phyloP scores from a whole-genome alignment of 23 red algal genomes.

The Gracilaria gracilis region DNA sequence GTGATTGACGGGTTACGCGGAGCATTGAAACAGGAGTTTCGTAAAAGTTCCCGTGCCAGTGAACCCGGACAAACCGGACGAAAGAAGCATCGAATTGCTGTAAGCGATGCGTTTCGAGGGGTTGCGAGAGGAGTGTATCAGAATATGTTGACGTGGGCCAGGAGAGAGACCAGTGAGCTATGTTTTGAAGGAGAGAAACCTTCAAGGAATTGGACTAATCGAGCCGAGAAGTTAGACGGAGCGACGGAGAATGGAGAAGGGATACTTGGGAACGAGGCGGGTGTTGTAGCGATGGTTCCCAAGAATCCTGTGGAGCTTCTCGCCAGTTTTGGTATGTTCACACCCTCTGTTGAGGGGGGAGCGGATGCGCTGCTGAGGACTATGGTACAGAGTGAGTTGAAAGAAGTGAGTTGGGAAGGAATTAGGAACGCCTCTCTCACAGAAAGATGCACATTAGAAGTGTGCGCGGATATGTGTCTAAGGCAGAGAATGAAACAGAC shows the following conservation, averaged over 20 bases:
- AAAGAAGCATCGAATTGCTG: background rate
- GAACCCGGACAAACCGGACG: background rate
- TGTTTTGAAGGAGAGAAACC: background rate
- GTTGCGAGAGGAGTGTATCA: background rate
- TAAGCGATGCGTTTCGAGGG: background rate
- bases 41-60: background rate
- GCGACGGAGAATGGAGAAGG: background rate
- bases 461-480: background rate
- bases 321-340: background rate
- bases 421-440: no score
- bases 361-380: background rate
- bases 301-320: background rate
- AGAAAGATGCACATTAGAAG: background rate
- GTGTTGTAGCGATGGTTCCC: background rate
- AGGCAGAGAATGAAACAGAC: constrained; percentile 12
- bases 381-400: background rate
- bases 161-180: background rate
- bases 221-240: background rate
- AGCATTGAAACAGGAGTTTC: background rate
- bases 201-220: background rate
- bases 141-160: background rate
- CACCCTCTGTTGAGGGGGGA: background rate
- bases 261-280: background rate
- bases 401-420: background rate
- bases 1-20: background rate